Conservation (phyloP, 352 stramenopile species). For the Phytophthora palmivora region DNA sequence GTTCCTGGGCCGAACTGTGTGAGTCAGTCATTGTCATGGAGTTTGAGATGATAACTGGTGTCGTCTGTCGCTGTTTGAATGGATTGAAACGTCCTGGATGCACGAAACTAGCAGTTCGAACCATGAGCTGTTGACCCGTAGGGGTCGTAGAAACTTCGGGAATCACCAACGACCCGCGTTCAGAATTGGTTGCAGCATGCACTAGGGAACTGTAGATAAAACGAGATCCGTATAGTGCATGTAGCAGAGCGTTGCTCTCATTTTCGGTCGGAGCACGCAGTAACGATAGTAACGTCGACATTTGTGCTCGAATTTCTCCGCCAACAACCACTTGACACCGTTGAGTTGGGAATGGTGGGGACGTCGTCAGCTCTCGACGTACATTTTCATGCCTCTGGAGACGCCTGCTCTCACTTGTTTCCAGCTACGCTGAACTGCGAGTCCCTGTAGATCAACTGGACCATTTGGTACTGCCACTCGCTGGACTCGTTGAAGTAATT, state of each 20-base stretch:
- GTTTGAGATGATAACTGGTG: neutral
- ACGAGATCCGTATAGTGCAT: slow-evolving; percentile 16
- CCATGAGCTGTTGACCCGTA: slow-evolving; percentile 24
- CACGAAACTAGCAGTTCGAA: slow-evolving; percentile 16
- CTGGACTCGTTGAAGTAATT: slow-evolving; percentile 32
- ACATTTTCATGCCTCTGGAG: slow-evolving; percentile 15
- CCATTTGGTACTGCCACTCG: slow-evolving; percentile 22
- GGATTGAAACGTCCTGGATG: neutral
- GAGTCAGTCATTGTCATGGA: neutral
- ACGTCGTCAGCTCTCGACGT: slow-evolving; percentile 9
- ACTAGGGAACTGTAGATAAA: slow-evolving; percentile 47
- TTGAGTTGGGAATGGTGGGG: slow-evolving; percentile 6
- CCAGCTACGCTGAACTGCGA: slow-evolving; percentile 21
- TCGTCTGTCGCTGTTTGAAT: neutral
- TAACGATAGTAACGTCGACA: slow-evolving; percentile 23
- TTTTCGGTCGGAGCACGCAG: slow-evolving; percentile 35
- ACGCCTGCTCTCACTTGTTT: slow-evolving; percentile 18
- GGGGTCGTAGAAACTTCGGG: neutral
- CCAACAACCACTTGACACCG: slow-evolving; percentile 29
- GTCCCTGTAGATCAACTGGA: slow-evolving; percentile 14
- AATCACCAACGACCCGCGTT: slow-evolving; percentile 11
- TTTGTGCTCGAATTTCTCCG: slow-evolving; percentile 21
- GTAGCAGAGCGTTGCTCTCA: slow-evolving; percentile 36
- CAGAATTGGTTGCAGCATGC: slow-evolving; percentile 18
- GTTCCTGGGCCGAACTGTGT: neutral